Evolutionary conservation across 2,329 filamentous ascomycete species (phyloP).

Genomic region (Nannizziopsis arthrosporioides): DNA sequence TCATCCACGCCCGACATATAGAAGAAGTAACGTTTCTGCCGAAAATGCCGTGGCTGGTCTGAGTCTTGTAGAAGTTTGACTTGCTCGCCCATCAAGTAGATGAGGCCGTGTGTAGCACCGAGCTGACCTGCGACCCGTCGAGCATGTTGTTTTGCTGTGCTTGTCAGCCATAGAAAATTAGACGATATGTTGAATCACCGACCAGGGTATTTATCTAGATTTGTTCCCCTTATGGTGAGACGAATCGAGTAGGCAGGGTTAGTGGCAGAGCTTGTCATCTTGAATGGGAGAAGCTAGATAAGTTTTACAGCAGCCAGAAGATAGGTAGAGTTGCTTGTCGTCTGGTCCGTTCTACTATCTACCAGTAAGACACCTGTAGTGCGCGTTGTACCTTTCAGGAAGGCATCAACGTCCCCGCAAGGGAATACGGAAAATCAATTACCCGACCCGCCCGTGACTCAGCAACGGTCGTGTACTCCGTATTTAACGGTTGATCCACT

Average conservation of each 20-base stretch:
- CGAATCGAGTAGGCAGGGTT: constrained; percentile 21
- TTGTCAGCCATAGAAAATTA: background rate
- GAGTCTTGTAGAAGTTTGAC: constrained; percentile 45
- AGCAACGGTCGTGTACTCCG: too few relatives aligned
- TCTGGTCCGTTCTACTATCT: too few relatives aligned
- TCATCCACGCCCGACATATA: constrained; percentile 47
- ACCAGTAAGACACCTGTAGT: too few relatives aligned
- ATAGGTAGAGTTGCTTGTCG: too few relatives aligned
- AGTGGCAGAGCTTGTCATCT: background rate
- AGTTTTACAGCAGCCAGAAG: too few relatives aligned
- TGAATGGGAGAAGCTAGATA: too few relatives aligned
- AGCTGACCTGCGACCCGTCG: constrained; percentile 36
- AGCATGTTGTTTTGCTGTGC: constrained; percentile 41
- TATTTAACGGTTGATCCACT: too few relatives aligned
- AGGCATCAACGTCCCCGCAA: too few relatives aligned
- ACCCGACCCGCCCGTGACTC: too few relatives aligned
- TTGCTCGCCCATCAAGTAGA: constrained; percentile 45
- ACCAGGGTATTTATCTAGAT: constrained; percentile 34
- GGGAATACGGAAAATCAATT: too few relatives aligned
- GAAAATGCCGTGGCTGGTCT: constrained; percentile 43
- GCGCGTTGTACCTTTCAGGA: too few relatives aligned
- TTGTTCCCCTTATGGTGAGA: constrained; percentile 21
- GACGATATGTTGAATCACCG: constrained; percentile 10
- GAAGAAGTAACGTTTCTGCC: constrained; percentile 52
- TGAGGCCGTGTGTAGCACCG: constrained; percentile 34